A percentile compares a stretch with the other conserved stretches of the same genome.
phyloP scores from a whole-genome alignment of 108 stramenopile genomes.

The Cylindrotheca fusiformis region DNA sequence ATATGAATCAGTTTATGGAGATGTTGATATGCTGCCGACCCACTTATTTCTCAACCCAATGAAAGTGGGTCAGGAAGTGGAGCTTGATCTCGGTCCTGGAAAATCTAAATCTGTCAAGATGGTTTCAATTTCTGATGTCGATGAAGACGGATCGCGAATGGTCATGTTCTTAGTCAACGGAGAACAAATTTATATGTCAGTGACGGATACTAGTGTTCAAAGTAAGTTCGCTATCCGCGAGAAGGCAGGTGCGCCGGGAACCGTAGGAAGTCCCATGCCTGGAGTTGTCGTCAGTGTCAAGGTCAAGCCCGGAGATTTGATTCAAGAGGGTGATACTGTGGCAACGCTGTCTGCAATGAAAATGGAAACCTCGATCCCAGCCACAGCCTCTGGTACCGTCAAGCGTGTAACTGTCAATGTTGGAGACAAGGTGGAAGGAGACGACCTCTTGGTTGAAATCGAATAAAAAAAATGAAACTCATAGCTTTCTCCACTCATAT shows the following conservation, averaged over 20 bases:
- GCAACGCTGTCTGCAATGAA: slow-evolving; percentile 94
- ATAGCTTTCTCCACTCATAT: neutral
- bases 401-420: slow-evolving; percentile 67
- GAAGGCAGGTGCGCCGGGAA: slow-evolving; percentile 62
- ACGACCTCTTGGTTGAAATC: slow-evolving; percentile 88
- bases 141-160: slow-evolving; percentile 55
- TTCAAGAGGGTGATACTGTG: slow-evolving; percentile 82
- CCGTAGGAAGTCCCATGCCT: slow-evolving; percentile 89
- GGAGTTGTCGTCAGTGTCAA: slow-evolving; percentile 86
- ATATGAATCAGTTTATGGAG: slow-evolving; percentile 50
- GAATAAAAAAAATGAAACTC: slow-evolving; percentile 18
- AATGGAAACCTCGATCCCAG: slow-evolving; percentile 92
- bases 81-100: slow-evolving; percentile 63
- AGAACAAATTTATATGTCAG: slow-evolving; percentile 62
- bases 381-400: slow-evolving; percentile 71
- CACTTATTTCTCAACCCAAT: slow-evolving; percentile 83
- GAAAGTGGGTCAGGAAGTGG: slow-evolving; percentile 84
- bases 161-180: slow-evolving; percentile 92
- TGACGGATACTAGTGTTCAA: slow-evolving; percentile 46
- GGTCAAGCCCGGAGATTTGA: slow-evolving; percentile 84
- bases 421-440: slow-evolving; percentile 84
- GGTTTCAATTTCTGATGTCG: slow-evolving; percentile 49
- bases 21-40: slow-evolving; percentile 75
- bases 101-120: slow-evolving; percentile 48
- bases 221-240: slow-evolving; percentile 42